Conservation (phyloP, 202 grass and related monocot species). For the Setaria italica region DNA sequence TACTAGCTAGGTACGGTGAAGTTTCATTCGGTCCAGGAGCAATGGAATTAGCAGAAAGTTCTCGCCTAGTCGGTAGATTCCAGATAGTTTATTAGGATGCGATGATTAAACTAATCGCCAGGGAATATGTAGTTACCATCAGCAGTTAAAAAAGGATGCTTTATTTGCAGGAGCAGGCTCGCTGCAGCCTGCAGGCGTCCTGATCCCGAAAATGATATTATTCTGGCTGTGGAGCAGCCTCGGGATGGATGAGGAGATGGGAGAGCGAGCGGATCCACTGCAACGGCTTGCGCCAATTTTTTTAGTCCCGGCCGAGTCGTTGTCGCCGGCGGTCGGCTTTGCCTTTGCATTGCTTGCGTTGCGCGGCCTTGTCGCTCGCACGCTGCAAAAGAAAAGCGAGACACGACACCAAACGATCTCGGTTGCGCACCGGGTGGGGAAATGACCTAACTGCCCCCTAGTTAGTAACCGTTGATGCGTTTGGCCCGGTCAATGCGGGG, state of each 20-base stretch:
- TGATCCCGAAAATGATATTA: conserved; percentile 38
- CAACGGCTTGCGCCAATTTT: conserved; percentile 32
- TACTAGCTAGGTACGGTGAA: background rate
- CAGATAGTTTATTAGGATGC: background rate
- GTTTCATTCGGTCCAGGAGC: background rate
- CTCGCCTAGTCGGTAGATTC: background rate
- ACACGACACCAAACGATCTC: background rate
- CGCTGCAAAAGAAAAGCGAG: background rate
- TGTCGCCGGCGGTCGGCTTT: background rate
- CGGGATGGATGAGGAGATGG: background rate
- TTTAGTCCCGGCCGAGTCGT: background rate
- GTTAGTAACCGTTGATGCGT: background rate
- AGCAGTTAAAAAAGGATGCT: background rate
- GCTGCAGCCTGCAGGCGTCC: conserved; percentile 12
- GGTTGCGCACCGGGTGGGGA: no score
- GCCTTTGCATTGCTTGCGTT: background rate
- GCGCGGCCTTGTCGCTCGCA: background rate
- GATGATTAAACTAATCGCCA: background rate
- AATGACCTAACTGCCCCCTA: background rate
- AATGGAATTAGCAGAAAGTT: background rate
- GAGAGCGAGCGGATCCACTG: background rate
- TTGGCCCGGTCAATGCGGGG: background rate
- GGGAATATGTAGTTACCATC: background rate
- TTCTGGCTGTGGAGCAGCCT: background rate
- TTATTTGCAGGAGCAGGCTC: background rate